Percentiles rank a stretch among this genome's conserved stretches.
These are phyloP conservation scores for Talaromyces piceae DNA, from an alignment of 2,329 filamentous ascomycete genomes.

Conservation along the genomic window DNA sequence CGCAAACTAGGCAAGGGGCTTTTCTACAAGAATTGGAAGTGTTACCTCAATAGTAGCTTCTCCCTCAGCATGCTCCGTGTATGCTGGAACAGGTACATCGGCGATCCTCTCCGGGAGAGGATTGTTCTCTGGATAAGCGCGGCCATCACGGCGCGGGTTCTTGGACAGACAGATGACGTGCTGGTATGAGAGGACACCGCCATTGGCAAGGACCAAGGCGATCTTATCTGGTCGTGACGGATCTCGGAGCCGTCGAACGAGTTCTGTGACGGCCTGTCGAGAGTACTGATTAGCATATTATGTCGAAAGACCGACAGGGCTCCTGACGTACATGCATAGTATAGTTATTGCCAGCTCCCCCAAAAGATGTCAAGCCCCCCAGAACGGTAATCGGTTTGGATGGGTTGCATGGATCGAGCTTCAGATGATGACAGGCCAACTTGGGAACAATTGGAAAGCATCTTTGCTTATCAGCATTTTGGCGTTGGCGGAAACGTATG, in stretches of 20 bases:
- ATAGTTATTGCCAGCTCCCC: conserved; percentile 65
- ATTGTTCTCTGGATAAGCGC: conserved; percentile 42
- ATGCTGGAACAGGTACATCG: conserved; percentile 33
- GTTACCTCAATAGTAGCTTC: conserved; percentile 49
- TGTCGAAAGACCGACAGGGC: conserved; percentile 13
- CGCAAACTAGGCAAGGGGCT: too few relatives aligned
- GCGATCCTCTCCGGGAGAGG: conserved; percentile 39
- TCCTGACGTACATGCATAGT: conserved; percentile 51
- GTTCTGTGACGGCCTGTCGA: conserved; percentile 45
- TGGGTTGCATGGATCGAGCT: conserved; percentile 40
- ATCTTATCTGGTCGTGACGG: conserved; percentile 34
- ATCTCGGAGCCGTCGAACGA: conserved; percentile 46
- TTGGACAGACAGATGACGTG: conserved; percentile 54
- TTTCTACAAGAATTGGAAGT: too few relatives aligned
- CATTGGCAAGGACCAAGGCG: conserved; percentile 58
- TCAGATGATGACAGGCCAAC: conserved; percentile 54
- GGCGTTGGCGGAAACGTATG: background rate
- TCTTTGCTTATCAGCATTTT: conserved; percentile 25
- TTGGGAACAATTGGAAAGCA: conserved; percentile 66
- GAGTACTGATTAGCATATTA: background rate
- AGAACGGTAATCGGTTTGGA: conserved; percentile 53
- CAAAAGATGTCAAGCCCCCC: conserved; percentile 61
- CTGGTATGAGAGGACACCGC: conserved; percentile 59
- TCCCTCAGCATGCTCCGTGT: conserved; percentile 42
- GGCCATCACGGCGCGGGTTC: conserved; percentile 29